These are phyloP conservation scores for Colletotrichum plurivorum DNA, from an alignment of 2,329 filamentous ascomycete species.

Conservation along the genomic window DNA sequence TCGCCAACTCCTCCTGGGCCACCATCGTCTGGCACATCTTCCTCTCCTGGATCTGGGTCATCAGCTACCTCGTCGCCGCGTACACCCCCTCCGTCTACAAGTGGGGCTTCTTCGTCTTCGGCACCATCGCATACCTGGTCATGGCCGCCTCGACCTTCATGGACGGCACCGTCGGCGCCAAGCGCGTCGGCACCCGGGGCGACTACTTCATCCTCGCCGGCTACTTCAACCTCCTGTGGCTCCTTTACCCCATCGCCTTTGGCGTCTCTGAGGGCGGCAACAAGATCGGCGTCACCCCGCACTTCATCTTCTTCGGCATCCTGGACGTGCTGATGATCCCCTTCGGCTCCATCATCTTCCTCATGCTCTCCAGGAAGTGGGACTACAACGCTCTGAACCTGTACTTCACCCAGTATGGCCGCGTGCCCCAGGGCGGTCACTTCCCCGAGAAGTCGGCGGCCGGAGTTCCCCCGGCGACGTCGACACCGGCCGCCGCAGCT, in stretches of 20 bases:
- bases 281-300: conserved; percentile 59
- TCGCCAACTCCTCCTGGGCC: conserved; percentile 69
- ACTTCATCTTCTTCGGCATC: conserved; percentile 67
- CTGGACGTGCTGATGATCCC: conserved; percentile 66
- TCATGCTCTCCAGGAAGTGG: conserved; percentile 63
- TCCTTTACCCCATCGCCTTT: conserved; percentile 69
- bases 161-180: conserved; percentile 54
- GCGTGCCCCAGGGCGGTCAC: conserved; percentile 58
- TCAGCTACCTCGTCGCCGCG: conserved; percentile 64
- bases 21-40: conserved; percentile 66
- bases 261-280: conserved; percentile 68
- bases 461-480: conserved; percentile 43
- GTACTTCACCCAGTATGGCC: conserved; percentile 69
- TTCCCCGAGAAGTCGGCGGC: conserved; percentile 61
- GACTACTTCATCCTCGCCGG: conserved; percentile 62
- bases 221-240: conserved; percentile 66
- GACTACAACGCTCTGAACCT: conserved; percentile 66
- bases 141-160: conserved; percentile 61
- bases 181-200: conserved; percentile 56
- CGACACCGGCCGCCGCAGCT: conserved; percentile 39
- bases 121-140: conserved; percentile 61
- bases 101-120: conserved; percentile 71
- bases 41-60: conserved; percentile 65
- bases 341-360: conserved; percentile 57
- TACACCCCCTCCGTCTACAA: conserved; percentile 66